Conservation (phyloP, 2,329 filamentous ascomycete species). For the Zalaria sp. region DNA sequence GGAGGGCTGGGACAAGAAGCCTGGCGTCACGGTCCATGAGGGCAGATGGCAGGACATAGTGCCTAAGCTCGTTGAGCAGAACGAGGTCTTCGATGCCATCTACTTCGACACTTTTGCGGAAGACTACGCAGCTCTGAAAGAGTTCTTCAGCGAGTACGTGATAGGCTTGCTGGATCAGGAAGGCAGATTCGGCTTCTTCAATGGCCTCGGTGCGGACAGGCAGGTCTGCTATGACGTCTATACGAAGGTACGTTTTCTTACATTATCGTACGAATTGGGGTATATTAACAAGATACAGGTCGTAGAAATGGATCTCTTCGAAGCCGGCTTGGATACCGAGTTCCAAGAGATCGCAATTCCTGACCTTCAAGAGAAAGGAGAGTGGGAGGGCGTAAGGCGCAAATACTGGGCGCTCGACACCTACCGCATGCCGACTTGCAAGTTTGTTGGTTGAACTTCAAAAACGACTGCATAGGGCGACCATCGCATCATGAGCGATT, state of each 20-base stretch:
- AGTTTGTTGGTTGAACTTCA: constrained; percentile 47
- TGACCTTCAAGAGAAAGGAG: constrained; percentile 52
- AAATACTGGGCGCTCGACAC: constrained; percentile 80
- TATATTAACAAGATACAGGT: constrained; percentile 26
- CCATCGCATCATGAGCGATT: not conserved
- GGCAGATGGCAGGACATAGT: constrained; percentile 36
- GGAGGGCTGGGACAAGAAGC: constrained; percentile 33
- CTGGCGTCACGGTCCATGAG: constrained; percentile 33
- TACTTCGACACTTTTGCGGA: constrained; percentile 99
- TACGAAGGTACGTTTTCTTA: constrained; percentile 42
- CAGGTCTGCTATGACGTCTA: constrained; percentile 95
- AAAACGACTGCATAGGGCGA: no score
- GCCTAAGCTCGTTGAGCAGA: constrained; percentile 28
- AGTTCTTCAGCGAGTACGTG: constrained; percentile 80
- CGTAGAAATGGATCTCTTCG: constrained; percentile 76
- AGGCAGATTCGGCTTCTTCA: constrained; percentile 48
- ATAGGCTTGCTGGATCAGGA: constrained; percentile 58
- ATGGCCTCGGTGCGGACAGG: constrained; percentile 77
- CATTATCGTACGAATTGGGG: not conserved
- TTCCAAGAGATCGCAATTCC: constrained; percentile 71
- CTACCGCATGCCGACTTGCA: constrained; percentile 63
- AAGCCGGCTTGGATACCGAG: constrained; percentile 78
- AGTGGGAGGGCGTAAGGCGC: constrained; percentile 80
- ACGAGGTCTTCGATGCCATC: constrained; percentile 37
- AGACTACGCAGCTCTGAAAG: constrained; percentile 70